These are phyloP conservation scores for Epichloe amarillans DNA, from an alignment of 2,329 filamentous ascomycete species.

Conservation along the genomic window DNA sequence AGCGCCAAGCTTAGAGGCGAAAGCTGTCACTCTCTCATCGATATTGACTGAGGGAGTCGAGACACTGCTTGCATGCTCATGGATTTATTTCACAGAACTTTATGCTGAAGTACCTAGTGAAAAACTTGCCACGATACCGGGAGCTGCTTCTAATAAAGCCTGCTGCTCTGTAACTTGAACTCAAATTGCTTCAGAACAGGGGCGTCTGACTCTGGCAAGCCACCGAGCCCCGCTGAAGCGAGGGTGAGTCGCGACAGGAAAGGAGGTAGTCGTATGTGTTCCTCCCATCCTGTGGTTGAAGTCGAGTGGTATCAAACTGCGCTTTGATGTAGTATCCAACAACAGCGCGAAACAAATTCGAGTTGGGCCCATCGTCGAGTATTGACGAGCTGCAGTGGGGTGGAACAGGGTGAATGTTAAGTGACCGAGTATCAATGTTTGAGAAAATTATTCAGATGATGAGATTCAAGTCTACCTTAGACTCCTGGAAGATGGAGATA, in stretches of 20 bases:
- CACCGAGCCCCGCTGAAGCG: background rate
- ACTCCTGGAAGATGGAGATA: conserved; percentile 24
- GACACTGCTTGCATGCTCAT: too few species aligned
- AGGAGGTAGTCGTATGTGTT: background rate
- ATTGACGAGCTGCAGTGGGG: background rate
- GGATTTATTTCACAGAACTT: too few species aligned
- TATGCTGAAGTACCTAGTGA: background rate
- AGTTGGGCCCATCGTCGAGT: background rate
- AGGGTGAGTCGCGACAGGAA: background rate
- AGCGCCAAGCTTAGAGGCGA: too few species aligned
- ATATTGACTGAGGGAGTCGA: too few species aligned
- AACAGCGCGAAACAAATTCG: background rate
- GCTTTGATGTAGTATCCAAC: background rate
- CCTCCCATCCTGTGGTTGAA: background rate
- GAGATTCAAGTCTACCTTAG: conserved; percentile 8
- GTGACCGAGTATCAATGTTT: background rate
- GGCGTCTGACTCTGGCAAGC: background rate
- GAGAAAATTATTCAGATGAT: background rate
- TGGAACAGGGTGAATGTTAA: background rate
- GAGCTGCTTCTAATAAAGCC: conserved; percentile 8
- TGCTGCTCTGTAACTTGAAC: conserved; percentile 1
- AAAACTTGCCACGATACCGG: background rate
- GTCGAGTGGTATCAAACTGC: background rate
- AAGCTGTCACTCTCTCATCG: too few species aligned
- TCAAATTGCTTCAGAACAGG: background rate